Percentiles rank a stretch among this genome's conserved stretches.
Conservation (phyloP, 805 yeast species). For the Kluyveromyces starmeri region DNA sequence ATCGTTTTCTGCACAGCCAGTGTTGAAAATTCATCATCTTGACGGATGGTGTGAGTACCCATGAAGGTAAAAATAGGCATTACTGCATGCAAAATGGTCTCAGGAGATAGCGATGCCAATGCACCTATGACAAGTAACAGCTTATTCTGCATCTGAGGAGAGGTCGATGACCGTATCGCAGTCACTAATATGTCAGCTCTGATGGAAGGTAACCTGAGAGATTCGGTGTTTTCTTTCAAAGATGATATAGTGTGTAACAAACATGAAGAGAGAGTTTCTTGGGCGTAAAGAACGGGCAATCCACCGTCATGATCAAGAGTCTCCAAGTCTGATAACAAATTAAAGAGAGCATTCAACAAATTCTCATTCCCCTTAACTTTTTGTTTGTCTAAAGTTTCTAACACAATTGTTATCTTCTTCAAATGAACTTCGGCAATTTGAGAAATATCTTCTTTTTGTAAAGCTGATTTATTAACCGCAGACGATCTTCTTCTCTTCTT, state of each 20-base stretch:
- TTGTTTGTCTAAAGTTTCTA: slow-evolving; percentile 65
- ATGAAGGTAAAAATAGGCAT: slow-evolving; percentile 99
- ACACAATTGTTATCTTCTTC: slow-evolving; percentile 63
- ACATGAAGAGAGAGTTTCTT: slow-evolving; percentile 82
- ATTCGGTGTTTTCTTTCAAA: slow-evolving; percentile 35
- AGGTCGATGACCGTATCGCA: slow-evolving; percentile 77
- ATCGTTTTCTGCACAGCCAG: slow-evolving; percentile 91
- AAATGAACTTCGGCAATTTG: slow-evolving; percentile 71
- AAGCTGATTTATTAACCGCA: slow-evolving; percentile 65
- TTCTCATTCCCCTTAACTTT: slow-evolving; percentile 32
- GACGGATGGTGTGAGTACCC: slow-evolving; percentile 96
- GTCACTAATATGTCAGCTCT: slow-evolving; percentile 89
- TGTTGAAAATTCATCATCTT: slow-evolving; percentile 91
- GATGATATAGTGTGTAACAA: slow-evolving; percentile 60
- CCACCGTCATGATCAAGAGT: slow-evolving; percentile 87
- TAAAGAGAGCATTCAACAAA: slow-evolving; percentile 45
- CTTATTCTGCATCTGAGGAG: slow-evolving; percentile 93
- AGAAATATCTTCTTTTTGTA: slow-evolving; percentile 58
- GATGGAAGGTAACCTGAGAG: slow-evolving; percentile 53
- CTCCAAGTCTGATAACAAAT: slow-evolving; percentile 63
- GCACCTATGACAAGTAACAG: slow-evolving; percentile 77
- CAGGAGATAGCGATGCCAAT: slow-evolving; percentile 83
- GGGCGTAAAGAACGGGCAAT: slow-evolving; percentile 82
- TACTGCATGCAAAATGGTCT: slow-evolving; percentile 84
- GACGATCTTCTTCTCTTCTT: slow-evolving; percentile 71